These are phyloP conservation scores for Kodamaea leandrae DNA, from an alignment of 805 yeast species.

Conservation along the genomic window DNA sequence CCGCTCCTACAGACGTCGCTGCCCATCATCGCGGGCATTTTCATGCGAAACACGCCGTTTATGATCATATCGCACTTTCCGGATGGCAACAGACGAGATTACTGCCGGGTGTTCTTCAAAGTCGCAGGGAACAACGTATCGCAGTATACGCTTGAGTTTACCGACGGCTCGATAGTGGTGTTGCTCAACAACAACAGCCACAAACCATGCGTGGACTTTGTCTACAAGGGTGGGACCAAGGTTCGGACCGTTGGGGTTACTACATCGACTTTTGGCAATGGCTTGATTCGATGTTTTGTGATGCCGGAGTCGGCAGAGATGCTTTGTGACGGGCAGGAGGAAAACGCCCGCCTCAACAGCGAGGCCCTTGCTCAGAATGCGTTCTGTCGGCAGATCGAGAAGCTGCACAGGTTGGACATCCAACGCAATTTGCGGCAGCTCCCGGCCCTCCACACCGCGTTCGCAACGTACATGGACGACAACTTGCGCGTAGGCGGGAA, in stretches of 20 bases:
- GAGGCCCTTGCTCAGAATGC: conserved; percentile 14
- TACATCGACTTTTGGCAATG: conserved; percentile 35
- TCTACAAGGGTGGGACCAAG: conserved; percentile 25
- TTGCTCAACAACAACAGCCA: conserved; percentile 29
- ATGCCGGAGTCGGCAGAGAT: conserved; percentile 20
- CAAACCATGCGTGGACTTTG: conserved; percentile 29
- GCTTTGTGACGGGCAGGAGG: conserved; percentile 20
- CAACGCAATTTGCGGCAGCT: conserved; percentile 18
- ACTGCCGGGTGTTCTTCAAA: conserved; percentile 31
- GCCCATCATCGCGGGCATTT: conserved; percentile 21
- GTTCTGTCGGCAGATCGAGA: conserved; percentile 20
- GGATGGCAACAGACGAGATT: conserved; percentile 17
- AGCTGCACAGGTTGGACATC: conserved; percentile 21
- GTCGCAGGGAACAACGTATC: conserved; percentile 27
- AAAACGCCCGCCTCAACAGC: conserved; percentile 12
- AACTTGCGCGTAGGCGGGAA: conserved; percentile 21
- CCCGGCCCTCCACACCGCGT: conserved; percentile 24
- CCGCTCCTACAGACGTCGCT: conserved; percentile 20
- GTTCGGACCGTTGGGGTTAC: conserved; percentile 31
- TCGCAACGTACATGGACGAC: conserved; percentile 30
- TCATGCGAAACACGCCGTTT: conserved; percentile 31
- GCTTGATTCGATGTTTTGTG: conserved; percentile 24
- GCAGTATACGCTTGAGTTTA: conserved; percentile 27
- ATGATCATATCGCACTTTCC: conserved; percentile 17
- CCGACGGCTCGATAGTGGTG: conserved; percentile 16